A percentile compares a stretch with the other conserved stretches of the same genome.
Conservation (phyloP, 2,329 filamentous ascomycete genomes). For the Fusarium domesticum region DNA sequence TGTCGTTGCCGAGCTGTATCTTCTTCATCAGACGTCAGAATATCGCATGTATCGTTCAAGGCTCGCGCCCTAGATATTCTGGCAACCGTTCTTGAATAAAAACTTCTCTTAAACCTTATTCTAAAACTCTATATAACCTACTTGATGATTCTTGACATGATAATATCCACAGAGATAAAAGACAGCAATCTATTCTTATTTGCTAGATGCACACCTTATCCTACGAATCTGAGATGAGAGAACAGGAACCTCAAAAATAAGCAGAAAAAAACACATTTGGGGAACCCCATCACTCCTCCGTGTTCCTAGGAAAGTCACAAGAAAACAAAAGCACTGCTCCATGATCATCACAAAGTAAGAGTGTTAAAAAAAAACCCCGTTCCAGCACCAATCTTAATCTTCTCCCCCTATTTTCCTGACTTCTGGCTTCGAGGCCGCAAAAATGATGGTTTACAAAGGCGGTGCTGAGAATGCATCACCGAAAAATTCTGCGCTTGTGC, state of each 20-base stretch:
- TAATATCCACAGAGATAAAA: slow-evolving; percentile 4
- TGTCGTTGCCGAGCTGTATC: not conserved
- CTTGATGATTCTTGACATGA: not conserved
- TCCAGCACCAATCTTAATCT: slow-evolving; percentile 6
- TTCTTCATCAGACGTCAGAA: not conserved
- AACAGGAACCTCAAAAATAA: too few relatives aligned
- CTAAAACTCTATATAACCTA: not conserved
- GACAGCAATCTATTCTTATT: slow-evolving; percentile 22
- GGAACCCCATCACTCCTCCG: slow-evolving; percentile 11
- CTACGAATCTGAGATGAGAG: too few relatives aligned
- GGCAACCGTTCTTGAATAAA: not conserved
- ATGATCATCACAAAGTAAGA: slow-evolving; percentile 26
- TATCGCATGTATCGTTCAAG: too few relatives aligned
- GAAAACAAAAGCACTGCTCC: slow-evolving; percentile 21
- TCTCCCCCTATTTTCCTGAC: slow-evolving; percentile 8
- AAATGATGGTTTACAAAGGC: slow-evolving; percentile 17
- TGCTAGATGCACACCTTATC: slow-evolving; percentile 24
- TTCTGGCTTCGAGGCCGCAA: slow-evolving; percentile 5
- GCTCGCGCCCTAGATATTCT: too few relatives aligned
- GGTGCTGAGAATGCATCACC: slow-evolving; percentile 10
- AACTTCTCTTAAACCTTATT: too few relatives aligned
- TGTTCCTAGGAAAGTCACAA: slow-evolving; percentile 13
- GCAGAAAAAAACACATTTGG: slow-evolving; percentile 20
- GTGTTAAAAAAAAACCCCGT: slow-evolving; percentile 12
- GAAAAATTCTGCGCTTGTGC: slow-evolving; percentile 8